Conservation (phyloP, 2,329 filamentous ascomycete species). For the Fusarium poae region DNA sequence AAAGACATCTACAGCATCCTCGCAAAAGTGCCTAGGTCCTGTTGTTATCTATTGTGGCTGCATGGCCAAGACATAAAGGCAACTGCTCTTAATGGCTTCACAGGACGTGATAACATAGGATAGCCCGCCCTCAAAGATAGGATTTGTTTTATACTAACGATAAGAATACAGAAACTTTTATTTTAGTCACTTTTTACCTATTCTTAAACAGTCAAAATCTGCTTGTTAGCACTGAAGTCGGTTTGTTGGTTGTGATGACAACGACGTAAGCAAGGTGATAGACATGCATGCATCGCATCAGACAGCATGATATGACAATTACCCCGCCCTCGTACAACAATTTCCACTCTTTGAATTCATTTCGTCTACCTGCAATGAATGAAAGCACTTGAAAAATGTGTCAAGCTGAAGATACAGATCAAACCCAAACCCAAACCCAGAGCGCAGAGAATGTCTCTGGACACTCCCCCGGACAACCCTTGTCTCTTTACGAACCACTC, state of each 20-base stretch:
- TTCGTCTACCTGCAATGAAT: not conserved
- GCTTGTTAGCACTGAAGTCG: not conserved
- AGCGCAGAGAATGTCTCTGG: rapidly evolving
- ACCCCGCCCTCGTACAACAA: not conserved
- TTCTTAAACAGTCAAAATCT: no score
- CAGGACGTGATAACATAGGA: no score
- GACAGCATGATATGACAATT: not conserved
- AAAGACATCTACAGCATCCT: no score
- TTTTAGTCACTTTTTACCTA: no score
- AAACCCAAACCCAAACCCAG: not conserved
- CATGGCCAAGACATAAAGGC: no score
- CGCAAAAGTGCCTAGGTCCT: no score
- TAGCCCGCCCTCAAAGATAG: no score
- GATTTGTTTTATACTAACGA: no score
- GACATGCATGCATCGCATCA: not conserved
- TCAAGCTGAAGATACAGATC: not conserved
- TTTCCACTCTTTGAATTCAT: not conserved
- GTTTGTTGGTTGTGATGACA: not conserved
- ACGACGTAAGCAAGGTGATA: not conserved
- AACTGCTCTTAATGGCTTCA: no score
- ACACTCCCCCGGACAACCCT: not conserved
- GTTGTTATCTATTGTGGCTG: no score
- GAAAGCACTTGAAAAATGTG: not conserved
- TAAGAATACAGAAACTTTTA: no score
- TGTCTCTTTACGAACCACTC: not conserved